Base-by-base conservation (phyloP, 1,139 yeast genomes). In the Geotrichum carabidarum region DNA sequence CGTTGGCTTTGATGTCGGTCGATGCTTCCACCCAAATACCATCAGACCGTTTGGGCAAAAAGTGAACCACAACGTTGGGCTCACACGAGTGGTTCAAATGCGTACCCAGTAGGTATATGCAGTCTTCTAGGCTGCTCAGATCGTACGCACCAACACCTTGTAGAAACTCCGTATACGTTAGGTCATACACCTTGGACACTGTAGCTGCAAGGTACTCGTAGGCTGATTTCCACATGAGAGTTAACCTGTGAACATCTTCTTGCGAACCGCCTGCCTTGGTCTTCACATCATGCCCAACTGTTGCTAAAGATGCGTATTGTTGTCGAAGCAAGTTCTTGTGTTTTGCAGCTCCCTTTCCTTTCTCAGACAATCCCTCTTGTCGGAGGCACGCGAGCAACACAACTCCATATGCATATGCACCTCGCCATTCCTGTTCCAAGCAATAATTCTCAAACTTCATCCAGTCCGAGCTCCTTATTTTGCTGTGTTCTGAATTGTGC, bases 1-100 rank as follows among this genome's bases (percentile, higher is more conserved):
- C 90, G 17, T 84, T 86, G 1, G 78, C 74, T 53, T 71, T 70
- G 44, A 87, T 81, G 52, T 80, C 81, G 51, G 80, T 74, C 22
- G 76, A 73, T 0, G 95, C 89, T 57, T 65, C 71, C 0, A 86
- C 83, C 57, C 34, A 34, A 8, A 54, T 41, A 1, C 51, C 51
- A 14, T 49, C 45, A 8, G 36, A 30, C 6, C 55, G 45, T 22
- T 18, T 17, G 14, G 48, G 32, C n/a, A 18, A 32, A 34, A 80
- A 72, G 51, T 79, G 76, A 22, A 82, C 84, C 37, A 76, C 73
- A 1, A 82, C 82, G 62, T 83, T 86, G 1, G 94, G 93, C 49
- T 78, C 81, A 72, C 96, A 87, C 59, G 77, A 78, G 66, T 87
- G 96, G 65, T 87, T 87, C 63, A 87, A 71, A 63, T 85, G 88